Evolutionary conservation across 1,284 basidiomycete genomes (phyloP).

Genomic region (Papiliotrema terrestris): DNA sequence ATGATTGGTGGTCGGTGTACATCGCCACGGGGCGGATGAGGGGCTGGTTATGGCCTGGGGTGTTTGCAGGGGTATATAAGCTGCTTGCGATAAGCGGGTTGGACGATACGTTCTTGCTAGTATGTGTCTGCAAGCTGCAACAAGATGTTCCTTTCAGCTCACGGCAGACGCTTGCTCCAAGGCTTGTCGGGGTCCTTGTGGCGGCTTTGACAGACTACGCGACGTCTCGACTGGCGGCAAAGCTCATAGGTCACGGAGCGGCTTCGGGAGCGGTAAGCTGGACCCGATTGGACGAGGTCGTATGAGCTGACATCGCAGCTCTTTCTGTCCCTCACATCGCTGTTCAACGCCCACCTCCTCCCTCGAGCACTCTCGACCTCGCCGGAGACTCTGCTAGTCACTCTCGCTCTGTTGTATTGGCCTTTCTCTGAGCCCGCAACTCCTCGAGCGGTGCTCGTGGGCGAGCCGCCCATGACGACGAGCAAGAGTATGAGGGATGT

Average conservation of each 20-base stretch:
- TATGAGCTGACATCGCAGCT: constrained; percentile 54
- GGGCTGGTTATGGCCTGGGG: constrained; percentile 42
- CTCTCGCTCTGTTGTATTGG: constrained; percentile 73
- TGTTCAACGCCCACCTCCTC: constrained; percentile 81
- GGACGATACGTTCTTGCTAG: constrained; percentile 57
- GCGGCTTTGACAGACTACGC: constrained; percentile 79
- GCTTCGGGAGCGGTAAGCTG: constrained; percentile 62
- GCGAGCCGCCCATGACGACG: not conserved
- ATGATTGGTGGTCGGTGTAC: constrained; percentile 13
- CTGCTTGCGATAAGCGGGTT: constrained; percentile 59
- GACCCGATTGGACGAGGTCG: not conserved
- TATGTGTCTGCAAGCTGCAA: constrained; percentile 40
- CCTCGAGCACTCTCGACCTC: constrained; percentile 91
- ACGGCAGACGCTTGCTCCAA: constrained; percentile 57
- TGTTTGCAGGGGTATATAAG: constrained; percentile 78
- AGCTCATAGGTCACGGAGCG: constrained; percentile 60
- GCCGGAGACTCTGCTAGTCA: constrained; percentile 80
- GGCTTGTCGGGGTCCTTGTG: constrained; percentile 71
- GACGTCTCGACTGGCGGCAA: constrained; percentile 61
- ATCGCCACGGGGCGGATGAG: constrained; percentile 31
- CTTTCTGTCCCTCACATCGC: constrained; percentile 74
- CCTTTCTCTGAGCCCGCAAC: constrained; percentile 43
- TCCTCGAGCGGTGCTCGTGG: constrained; percentile 1
- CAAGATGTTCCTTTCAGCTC: not conserved
- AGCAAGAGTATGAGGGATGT: constrained; percentile 4